Base-by-base conservation (phyloP, 2,329 filamentous ascomycete genomes). In the Curvularia spicifera region DNA sequence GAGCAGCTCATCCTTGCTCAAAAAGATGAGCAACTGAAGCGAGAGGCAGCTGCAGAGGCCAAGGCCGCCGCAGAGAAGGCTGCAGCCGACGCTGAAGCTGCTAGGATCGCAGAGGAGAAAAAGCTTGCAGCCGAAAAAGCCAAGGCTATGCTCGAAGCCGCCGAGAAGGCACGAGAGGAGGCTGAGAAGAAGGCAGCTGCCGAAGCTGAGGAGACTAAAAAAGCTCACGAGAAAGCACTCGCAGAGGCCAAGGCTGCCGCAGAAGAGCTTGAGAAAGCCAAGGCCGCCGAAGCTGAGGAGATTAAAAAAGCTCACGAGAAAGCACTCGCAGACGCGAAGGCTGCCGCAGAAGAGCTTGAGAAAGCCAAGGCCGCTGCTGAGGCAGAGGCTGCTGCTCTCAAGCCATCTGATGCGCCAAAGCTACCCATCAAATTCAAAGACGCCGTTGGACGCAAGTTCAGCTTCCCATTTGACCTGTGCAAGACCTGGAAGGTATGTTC, bases 331-430 rank as follows among this genome's bases (percentile, higher is more conserved):
- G 80, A 81, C 49, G 78, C 80, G 2, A 68, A 67, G 50, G 76
- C 74, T 29, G 82, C 64, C 60, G 78, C 70, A 69, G 79, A 82
- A 4, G 78, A 74, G 48, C 73, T 77, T 3, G 77, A 77, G 9
- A 82, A 83, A 63, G 79, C 80, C 12, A 81, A 81, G 55, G 79
- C 80, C 63, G 80, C 79, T 43, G 75, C 79, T 6, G 80, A 82
- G 59, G 80, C 79, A 50, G 81, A 81, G 60, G 75, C 76, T 9
- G 75, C 76, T 3, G 69, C 67, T 48, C 57, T 71, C 43, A 78
- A 77, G 46, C 83, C 67, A 59, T 79, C 82, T 2, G 82, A 85
- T n/a, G 81, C 83, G 65, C 90, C 68, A 13, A 69, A 66, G 47
- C 51, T 58, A 13, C 67, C 71, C 1, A 71, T 74, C 57, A 71